Percentiles rank a stretch among this genome's conserved stretches.
Evolutionary conservation across 306 rosid species (phyloP).

Genomic region (Adenanthera pavonina): DNA sequence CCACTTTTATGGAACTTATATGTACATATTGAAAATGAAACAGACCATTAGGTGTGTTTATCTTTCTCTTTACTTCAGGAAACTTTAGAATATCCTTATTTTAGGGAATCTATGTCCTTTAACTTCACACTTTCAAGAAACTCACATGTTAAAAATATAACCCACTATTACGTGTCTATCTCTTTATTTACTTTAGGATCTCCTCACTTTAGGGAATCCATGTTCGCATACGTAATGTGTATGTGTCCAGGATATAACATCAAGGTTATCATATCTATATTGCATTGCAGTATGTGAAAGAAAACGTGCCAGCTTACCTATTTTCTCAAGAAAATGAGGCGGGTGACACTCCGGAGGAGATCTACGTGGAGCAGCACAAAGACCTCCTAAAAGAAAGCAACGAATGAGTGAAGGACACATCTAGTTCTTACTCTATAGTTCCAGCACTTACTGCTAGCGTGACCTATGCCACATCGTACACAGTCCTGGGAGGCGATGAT

Average conservation of each 20-base stretch:
- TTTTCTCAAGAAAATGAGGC: neutral
- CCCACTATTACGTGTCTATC: no score
- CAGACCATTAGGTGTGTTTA: no score
- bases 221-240: no score
- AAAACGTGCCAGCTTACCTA: neutral
- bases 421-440: neutral
- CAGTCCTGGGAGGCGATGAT: neutral
- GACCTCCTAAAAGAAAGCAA: neutral
- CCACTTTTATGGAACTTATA: no score
- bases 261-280: neutral
- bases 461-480: neutral
- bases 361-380: neutral
- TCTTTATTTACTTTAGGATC: no score
- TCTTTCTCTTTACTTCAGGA: no score
- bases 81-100: no score
- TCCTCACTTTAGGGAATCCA: no score
- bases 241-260: neutral
- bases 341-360: neutral
- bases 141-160: no score
- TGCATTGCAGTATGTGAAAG: neutral
- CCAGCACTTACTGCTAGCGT: neutral
- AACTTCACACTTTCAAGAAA: no score
- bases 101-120: no score
- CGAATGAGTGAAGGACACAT: constrained; percentile 1
- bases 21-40: no score